phyloP scores from a whole-genome alignment of 2,329 filamentous ascomycete genomes.

The Colletotrichum tamarilloi region DNA sequence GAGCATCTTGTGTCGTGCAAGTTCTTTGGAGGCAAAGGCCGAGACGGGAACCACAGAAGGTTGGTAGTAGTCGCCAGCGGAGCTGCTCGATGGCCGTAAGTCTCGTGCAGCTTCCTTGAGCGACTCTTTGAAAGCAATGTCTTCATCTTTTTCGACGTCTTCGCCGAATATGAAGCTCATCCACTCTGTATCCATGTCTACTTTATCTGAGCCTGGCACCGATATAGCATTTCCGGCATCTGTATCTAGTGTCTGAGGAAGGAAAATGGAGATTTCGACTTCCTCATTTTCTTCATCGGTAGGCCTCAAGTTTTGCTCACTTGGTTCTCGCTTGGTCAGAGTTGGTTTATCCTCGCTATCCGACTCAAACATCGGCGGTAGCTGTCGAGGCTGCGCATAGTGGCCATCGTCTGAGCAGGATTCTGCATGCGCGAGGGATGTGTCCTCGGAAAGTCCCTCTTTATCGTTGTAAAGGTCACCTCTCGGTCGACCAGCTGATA shows the following conservation, averaged over 20 bases:
- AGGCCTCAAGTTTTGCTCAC: not conserved
- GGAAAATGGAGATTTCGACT: not conserved
- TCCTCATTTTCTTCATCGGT: too few relatives aligned
- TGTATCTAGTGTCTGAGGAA: not conserved
- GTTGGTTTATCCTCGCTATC: not conserved
- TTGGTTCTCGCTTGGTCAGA: not conserved
- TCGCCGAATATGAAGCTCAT: conserved; percentile 31
- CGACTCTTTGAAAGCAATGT: conserved; percentile 14
- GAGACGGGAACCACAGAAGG: not conserved
- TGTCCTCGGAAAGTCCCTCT: not conserved
- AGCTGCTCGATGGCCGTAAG: conserved; percentile 19
- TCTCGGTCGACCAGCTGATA: not conserved
- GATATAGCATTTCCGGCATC: not conserved
- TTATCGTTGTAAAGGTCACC: not conserved
- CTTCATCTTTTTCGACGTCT: not conserved
- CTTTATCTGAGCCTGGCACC: not conserved
- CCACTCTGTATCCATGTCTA: conserved; percentile 14
- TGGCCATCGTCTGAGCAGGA: not conserved
- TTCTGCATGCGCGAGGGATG: not conserved
- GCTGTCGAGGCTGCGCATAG: not conserved
- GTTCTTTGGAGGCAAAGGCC: not conserved
- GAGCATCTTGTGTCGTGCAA: not conserved
- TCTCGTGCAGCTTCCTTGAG: conserved; percentile 10
- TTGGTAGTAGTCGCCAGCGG: too few relatives aligned
- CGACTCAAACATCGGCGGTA: not conserved